A percentile compares a stretch with the other conserved stretches of the same genome.
phyloP scores from a whole-genome alignment of 768 basidiomycete species.

The Serendipita indica region DNA sequence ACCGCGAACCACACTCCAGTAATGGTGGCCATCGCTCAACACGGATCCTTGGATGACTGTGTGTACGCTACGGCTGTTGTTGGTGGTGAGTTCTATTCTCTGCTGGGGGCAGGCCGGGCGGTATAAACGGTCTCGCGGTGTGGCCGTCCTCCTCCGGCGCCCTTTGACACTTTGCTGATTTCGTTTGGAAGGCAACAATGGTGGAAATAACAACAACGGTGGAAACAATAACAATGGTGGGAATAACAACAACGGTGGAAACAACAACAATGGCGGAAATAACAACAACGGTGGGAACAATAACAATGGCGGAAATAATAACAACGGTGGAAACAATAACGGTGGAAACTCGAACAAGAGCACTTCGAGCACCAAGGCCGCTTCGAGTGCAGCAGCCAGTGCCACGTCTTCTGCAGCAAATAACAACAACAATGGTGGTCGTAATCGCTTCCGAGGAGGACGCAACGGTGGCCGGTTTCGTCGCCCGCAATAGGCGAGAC shows the following conservation, averaged over 20 bases:
- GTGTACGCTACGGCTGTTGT: constrained; percentile 22
- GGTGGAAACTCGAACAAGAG: neutral
- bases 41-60: constrained; percentile 34
- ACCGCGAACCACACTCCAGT: constrained; percentile 37
- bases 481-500: too few relatives aligned
- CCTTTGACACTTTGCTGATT: too few relatives aligned
- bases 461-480: too few relatives aligned
- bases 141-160: too few relatives aligned
- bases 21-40: constrained; percentile 35
- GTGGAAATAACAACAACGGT: neutral
- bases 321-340: neutral
- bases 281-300: neutral
- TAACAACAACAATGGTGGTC: neutral
- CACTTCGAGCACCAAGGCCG: neutral
- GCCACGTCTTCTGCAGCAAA: neutral
- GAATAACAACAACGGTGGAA: neutral
- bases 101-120: neutral
- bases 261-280: constrained; percentile 3
- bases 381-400: neutral
- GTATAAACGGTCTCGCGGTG: too few relatives aligned
- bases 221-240: neutral
- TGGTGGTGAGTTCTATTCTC: neutral
- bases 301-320: constrained; percentile 9
- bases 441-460: too few relatives aligned
- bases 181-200: too few relatives aligned